These are phyloP conservation scores for Clausena lansium DNA, from an alignment of 345 rosid genomes.

Conservation along the genomic window DNA sequence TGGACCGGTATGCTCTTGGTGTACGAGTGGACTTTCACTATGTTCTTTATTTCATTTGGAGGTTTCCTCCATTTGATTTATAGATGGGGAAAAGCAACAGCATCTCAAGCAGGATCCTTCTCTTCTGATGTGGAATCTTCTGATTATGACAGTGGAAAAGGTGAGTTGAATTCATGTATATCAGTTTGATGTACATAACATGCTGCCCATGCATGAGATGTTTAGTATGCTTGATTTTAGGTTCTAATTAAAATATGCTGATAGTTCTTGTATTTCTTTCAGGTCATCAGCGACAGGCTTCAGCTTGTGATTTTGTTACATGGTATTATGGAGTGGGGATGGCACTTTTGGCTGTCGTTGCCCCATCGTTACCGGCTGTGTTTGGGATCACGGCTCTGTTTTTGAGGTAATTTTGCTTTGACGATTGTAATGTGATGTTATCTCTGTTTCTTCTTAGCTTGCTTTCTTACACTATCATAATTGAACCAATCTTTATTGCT, in stretches of 20 bases:
- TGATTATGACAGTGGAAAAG: conserved; percentile 74
- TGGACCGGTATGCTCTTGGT: conserved; percentile 86
- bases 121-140: conserved; percentile 39
- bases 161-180: conserved; percentile 25
- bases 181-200: neutral
- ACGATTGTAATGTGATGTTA: neutral
- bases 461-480: neutral
- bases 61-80: conserved; percentile 59
- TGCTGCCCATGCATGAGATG: neutral
- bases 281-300: conserved; percentile 69
- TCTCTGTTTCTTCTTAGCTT: neutral
- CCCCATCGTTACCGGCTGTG: conserved; percentile 68
- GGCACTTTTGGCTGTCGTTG: conserved; percentile 60
- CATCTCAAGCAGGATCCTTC: conserved; percentile 45
- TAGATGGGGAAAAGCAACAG: conserved; percentile 57
- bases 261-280: conserved; percentile 14
- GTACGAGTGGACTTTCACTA: conserved; percentile 83
- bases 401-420: conserved; percentile 47
- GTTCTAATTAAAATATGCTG: neutral
- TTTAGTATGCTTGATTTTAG: neutral
- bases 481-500: neutral
- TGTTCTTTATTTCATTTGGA: conserved; percentile 65
- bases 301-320: conserved; percentile 49
- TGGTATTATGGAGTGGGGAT: conserved; percentile 77
- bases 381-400: conserved; percentile 85